A percentile compares a stretch with the other conserved stretches of the same genome.
These are phyloP conservation scores for Aspergillus awamori DNA, from an alignment of 2,329 filamentous ascomycete genomes.

Conservation along the genomic window DNA sequence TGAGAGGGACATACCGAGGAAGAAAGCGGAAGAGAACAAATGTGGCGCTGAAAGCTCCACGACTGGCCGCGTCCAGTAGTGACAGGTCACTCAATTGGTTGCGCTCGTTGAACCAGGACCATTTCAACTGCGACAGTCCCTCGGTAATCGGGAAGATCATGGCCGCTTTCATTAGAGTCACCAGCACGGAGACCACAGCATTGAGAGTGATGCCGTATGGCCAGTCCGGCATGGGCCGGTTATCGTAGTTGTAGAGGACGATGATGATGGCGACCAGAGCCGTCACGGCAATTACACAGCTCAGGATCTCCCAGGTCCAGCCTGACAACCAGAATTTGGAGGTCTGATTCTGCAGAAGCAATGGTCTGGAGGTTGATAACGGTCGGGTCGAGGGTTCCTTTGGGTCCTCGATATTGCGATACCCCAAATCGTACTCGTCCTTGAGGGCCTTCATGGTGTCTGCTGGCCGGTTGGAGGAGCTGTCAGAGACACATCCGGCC, in stretches of 20 bases:
- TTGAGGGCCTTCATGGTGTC: slow-evolving; percentile 18
- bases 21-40: slow-evolving; percentile 30
- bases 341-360: slow-evolving; percentile 19
- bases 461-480: not conserved
- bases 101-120: slow-evolving; percentile 36
- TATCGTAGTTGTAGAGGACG: slow-evolving; percentile 33
- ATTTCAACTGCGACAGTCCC: slow-evolving; percentile 38
- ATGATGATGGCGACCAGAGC: slow-evolving; percentile 40
- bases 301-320: slow-evolving; percentile 27
- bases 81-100: slow-evolving; percentile 36
- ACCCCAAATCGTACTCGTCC: slow-evolving; percentile 21
- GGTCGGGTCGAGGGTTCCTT: slow-evolving; percentile 13
- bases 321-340: slow-evolving; percentile 20
- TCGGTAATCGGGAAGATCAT: slow-evolving; percentile 35
- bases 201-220: slow-evolving; percentile 38
- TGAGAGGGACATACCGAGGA: slow-evolving; percentile 24
- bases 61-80: slow-evolving; percentile 37
- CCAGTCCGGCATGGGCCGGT: slow-evolving; percentile 34
- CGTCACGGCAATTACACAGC: slow-evolving; percentile 31
- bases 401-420: slow-evolving; percentile 19
- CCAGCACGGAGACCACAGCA: slow-evolving; percentile 34
- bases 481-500: not conserved
- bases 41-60: slow-evolving; percentile 34
- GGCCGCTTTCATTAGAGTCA: slow-evolving; percentile 33
- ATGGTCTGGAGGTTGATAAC: slow-evolving; percentile 19